Evolutionary conservation across 352 stramenopile genomes (phyloP), one percentile per base, ranked within the genome.

Genomic region (Bremia lactucae): DNA sequence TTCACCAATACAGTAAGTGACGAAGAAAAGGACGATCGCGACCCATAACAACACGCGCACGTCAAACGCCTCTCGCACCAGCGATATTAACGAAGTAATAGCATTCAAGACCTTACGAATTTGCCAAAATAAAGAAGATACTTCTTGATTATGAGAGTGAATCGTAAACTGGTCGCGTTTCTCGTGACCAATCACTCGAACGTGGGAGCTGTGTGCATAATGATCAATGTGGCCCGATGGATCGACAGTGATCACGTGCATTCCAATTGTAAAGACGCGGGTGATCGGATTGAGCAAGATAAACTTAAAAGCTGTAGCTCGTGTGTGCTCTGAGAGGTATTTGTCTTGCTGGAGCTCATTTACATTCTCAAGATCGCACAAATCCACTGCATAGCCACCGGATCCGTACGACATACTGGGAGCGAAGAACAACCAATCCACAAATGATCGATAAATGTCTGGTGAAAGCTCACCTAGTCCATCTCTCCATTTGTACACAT

Each of bases 251-350:
- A 93, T 85, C 3, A 89, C 77, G 46, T 93, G 81, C 57, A 74
- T 81, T 24, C 77, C 79, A 44, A 91, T 72, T 9, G 83, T 93
- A 40, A 95, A 88, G 2, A 95, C 73, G n/a, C 78, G 71, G n/a
- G 83, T 93, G 24, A 89, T 62, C 0, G 83, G 83, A 38, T 95
- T 95, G 36, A 93, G 59, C 23, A 95, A 58, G 41, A 79, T 85
- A 36, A 95, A 95, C 45, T 90, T 75, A 43, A 95, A 66, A 25
- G 80, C 74, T 7, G 83, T 69, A 19, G 82, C 77, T n/a, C 83
- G 79, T 18, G 83, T 93, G 5, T 80, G 56, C 16, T 86, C 62
- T 0, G 79, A 82, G 15, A 95, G 61, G 62, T 74, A 93, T 10
- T 72, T 54, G 50, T 93, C 80, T 19, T 60, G 53, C 24, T 80